Evolutionary conservation across 2,329 filamentous ascomycete species (phyloP).

Genomic region (Alternaria alternata): DNA sequence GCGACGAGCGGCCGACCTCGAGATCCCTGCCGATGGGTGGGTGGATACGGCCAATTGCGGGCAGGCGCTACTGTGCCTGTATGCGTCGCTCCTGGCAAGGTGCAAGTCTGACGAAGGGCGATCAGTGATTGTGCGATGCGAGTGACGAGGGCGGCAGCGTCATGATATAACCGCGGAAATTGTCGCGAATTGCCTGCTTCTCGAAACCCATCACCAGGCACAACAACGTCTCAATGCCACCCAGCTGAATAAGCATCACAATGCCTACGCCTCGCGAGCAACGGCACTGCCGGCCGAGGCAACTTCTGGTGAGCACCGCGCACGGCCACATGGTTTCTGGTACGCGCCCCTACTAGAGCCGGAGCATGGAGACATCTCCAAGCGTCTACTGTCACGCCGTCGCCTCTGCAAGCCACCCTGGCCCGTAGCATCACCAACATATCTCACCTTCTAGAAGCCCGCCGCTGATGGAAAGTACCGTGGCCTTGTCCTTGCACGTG

Average conservation of each 20-base stretch:
- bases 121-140: conserved; percentile 12
- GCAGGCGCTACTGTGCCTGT: conserved; percentile 32
- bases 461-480: conserved; percentile 6
- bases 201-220: too few species aligned
- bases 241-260: too few species aligned
- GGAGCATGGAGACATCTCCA: conserved; percentile 7
- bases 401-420: conserved; percentile 6
- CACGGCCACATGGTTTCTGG: conserved; percentile 20
- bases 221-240: too few species aligned
- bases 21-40: conserved; percentile 28
- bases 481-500: conserved; percentile 3
- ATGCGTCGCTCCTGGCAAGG: conserved; percentile 31
- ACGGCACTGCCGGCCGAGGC: conserved; percentile 17
- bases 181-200: background rate
- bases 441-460: conserved; percentile 14
- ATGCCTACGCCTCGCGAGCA: too few species aligned
- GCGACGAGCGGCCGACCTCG: conserved; percentile 23
- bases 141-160: background rate
- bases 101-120: conserved; percentile 39
- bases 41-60: conserved; percentile 32
- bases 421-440: conserved; percentile 8
- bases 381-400: conserved; percentile 8
- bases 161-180: background rate
- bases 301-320: background rate
- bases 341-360: conserved; percentile 14